Base-by-base conservation (phyloP, 75 land plant species). In the Pseudotsuga menziesii region DNA sequence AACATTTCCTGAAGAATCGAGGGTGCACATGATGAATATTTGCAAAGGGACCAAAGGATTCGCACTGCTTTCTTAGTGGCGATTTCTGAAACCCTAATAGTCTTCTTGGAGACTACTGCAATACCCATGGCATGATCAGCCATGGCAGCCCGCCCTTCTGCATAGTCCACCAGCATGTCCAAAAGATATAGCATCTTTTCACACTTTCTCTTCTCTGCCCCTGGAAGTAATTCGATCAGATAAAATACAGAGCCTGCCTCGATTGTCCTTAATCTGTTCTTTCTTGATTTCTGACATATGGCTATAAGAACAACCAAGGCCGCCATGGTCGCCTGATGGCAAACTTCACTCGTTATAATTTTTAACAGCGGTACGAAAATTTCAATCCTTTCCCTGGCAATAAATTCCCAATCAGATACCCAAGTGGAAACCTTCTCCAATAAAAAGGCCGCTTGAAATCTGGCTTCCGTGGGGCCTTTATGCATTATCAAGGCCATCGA, bases 1-100 rank as follows among this genome's bases (percentile, higher is more conserved):
- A 84, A 6, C 89, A 88, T 84, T 9, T 88, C 86, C 59, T 84
- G 78, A 74, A 82, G 4, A 12, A 84, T 82, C 66, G 75, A 78
- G 23, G n/a, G n/a, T n/a, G 82, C 79, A 35, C 78, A 80, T 14
- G 86, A 66, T 19, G 61, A 73, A 39, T 70, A 78, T 66, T 58
- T 78, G 48, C 79, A 59, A 8, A 89, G 58, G 72, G 64, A 56
- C 82, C 82, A 82, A 27, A 89, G 59, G 32, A 82, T 78, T 74
- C 78, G 3, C 48, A 82, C 84, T 4, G 79, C 77, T 3, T 80
- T 58, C 78, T 85, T 76, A 0, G 83, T 89, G 14, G 81, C 88
- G 20, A 57, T 41, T 12, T 80, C 76, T 1, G 84, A 86, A 0
- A 82, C 88, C 58, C 74, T 44, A 54, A 86, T 7, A 2, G 80